Evolutionary conservation across 352 stramenopile species (phyloP), one percentile per base, ranked within the genome.

Genomic region (Globisporangium nunn): DNA sequence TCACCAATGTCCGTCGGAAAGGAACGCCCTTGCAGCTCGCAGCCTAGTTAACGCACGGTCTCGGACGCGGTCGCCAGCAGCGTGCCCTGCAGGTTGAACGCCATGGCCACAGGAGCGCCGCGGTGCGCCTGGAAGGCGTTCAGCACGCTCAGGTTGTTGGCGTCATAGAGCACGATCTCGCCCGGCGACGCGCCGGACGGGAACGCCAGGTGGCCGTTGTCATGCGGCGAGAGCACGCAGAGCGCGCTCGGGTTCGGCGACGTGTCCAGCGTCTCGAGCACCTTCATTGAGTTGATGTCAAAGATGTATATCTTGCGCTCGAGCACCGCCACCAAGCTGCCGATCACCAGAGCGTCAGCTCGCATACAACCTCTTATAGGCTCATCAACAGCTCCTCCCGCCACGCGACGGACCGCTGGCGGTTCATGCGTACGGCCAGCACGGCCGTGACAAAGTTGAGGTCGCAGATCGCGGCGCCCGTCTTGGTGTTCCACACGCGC

Each of bases 251-350:
- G 84, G 58, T 96, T 96, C 2, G 84, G 82, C 45, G 85, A 90
- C 54, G 89, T 96, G 54, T 96, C 87, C 35, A 97, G 72, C 43
- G 88, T 96, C 63, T 96, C 85, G 47, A 97, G 72, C 44, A 96
- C 90, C 66, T 96, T 93, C 88, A 97, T 96, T 40, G 88, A 89
- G 64, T 93, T 93, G 58, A 97, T 95, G 71, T 97, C 90, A 49
- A 97, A 96, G 67, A 97, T 96, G 67, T 97, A 95, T 56, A 97
- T 79, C 58, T 92, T 91, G 35, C 75, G 81, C 68, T 97, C 85
- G 15, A 97, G 71, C 39, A 95, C 84, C 11, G 89, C 87, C 15
- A 97, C 71, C 37, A 94, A 59, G 45, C 76, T 87, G 50, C 2
- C 3, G 7, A 41, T n/a, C 35, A 40, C 7, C 7, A 12, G 14